These are phyloP conservation scores for Sistotremastrum niveocremeum DNA, from an alignment of 768 basidiomycete species.

Conservation along the genomic window DNA sequence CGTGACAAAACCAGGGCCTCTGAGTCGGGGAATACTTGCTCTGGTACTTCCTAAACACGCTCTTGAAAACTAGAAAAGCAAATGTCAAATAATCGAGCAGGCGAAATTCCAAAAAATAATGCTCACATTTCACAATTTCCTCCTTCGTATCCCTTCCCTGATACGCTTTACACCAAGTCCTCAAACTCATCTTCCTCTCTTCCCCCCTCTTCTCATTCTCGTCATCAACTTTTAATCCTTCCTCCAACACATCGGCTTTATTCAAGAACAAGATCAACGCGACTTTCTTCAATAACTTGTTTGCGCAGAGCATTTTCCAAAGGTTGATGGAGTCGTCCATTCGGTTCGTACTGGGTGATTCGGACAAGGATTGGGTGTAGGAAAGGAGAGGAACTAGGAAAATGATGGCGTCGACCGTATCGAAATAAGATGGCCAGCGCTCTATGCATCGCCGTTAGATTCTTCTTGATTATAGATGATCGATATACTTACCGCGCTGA, in stretches of 20 bases:
- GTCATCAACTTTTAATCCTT: slow-evolving; percentile 38
- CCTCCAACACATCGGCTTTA: slow-evolving; percentile 46
- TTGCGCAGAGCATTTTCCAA: slow-evolving; percentile 60
- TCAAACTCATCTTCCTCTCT: neutral
- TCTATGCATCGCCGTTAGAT: too few species aligned
- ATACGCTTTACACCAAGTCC: slow-evolving; percentile 37
- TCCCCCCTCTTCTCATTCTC: too few species aligned
- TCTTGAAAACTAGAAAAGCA: neutral
- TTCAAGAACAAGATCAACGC: slow-evolving; percentile 69
- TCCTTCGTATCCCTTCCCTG: slow-evolving; percentile 39
- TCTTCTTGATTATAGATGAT: neutral
- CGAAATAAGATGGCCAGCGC: neutral
- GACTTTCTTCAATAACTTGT: slow-evolving; percentile 42
- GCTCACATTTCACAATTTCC: slow-evolving; percentile 46
- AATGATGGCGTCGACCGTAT: slow-evolving; percentile 57
- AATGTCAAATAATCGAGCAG: slow-evolving; percentile 1
- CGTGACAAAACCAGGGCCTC: slow-evolving; percentile 52
- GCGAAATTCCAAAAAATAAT: neutral
- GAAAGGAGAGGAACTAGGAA: slow-evolving; percentile 72
- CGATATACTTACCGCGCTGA: slow-evolving; percentile 32
- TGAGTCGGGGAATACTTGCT: slow-evolving; percentile 41
- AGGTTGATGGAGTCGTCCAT: slow-evolving; percentile 63
- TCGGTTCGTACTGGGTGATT: slow-evolving; percentile 56
- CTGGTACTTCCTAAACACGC: slow-evolving; percentile 17
- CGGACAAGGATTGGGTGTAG: slow-evolving; percentile 64